Evolutionary conservation across 2,329 filamentous ascomycete species (phyloP).

Genomic region (Xylaria multiplex): DNA sequence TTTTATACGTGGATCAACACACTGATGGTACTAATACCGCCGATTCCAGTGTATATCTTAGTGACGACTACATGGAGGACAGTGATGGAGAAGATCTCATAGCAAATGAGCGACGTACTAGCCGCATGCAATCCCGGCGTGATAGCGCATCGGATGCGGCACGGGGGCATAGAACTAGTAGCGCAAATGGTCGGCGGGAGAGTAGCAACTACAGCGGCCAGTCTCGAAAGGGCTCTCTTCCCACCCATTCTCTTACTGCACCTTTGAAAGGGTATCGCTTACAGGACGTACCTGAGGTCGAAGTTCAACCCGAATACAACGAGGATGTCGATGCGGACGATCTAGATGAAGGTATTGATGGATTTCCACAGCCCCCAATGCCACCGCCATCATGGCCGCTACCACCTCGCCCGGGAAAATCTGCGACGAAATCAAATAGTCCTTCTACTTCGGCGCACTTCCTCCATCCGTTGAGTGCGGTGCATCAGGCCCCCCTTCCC

Average conservation of each 20-base stretch:
- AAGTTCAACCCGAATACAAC: slow-evolving; percentile 19
- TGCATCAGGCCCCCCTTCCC: slow-evolving; percentile 31
- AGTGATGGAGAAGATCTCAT: slow-evolving; percentile 41
- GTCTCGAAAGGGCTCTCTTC: slow-evolving; percentile 38
- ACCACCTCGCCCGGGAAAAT: slow-evolving; percentile 28
- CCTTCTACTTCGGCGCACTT: slow-evolving; percentile 17
- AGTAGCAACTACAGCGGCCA: slow-evolving; percentile 28
- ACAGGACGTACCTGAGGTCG: slow-evolving; percentile 37
- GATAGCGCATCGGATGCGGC: slow-evolving; percentile 22
- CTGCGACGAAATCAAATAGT: slow-evolving; percentile 2
- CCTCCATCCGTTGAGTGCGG: slow-evolving; percentile 38
- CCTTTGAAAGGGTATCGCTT: slow-evolving; percentile 24
- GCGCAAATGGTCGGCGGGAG: slow-evolving; percentile 18
- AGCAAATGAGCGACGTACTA: slow-evolving; percentile 38
- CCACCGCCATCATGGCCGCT: slow-evolving; percentile 34
- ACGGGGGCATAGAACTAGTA: slow-evolving; percentile 15
- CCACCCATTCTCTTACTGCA: slow-evolving; percentile 34
- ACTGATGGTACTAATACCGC: slow-evolving; percentile 42
- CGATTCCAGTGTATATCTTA: slow-evolving; percentile 49
- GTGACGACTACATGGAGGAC: slow-evolving; percentile 43
- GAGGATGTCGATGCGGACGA: slow-evolving; percentile 32
- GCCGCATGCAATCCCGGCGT: slow-evolving; percentile 37
- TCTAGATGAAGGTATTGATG: slow-evolving; percentile 20
- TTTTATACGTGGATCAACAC: slow-evolving; percentile 49
- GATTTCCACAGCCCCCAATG: slow-evolving; percentile 33